A percentile compares a stretch with the other conserved stretches of the same genome.
Conservation (phyloP, 768 basidiomycete species). For the Favolaschia claudopus region DNA sequence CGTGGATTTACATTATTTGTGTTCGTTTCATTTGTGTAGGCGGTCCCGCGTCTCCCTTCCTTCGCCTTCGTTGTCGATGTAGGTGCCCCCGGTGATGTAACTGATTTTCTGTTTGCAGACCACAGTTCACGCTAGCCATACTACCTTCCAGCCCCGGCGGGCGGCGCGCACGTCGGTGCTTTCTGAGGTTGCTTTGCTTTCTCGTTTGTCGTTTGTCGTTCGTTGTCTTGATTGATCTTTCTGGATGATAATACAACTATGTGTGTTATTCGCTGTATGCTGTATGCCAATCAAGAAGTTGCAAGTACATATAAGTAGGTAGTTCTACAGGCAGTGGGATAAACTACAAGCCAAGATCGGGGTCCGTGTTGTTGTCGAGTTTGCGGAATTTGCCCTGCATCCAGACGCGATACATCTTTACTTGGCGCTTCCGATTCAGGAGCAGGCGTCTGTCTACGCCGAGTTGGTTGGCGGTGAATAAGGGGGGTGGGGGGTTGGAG, state of each 20-base stretch:
- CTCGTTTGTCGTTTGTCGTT: too few relatives aligned
- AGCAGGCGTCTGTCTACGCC: conserved; percentile 90
- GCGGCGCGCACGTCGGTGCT: too few relatives aligned
- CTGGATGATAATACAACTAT: background rate
- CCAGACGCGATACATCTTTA: conserved; percentile 98
- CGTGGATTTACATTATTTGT: background rate
- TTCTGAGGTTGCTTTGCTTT: background rate
- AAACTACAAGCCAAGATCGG: too few relatives aligned
- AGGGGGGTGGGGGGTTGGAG: conserved; percentile 55
- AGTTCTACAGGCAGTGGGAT: too few relatives aligned
- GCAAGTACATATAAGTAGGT: too few relatives aligned
- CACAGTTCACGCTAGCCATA: background rate
- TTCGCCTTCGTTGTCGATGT: too few relatives aligned
- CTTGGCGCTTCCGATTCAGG: conserved; percentile 91
- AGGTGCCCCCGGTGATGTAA: conserved; percentile 10
- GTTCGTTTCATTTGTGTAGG: conserved; percentile 21
- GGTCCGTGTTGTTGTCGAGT: conserved; percentile 22
- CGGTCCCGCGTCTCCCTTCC: too few relatives aligned
- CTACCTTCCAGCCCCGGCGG: too few relatives aligned
- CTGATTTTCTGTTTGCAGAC: conserved; percentile 9
- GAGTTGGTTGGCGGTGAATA: conserved; percentile 84
- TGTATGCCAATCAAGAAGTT: conserved; percentile 1
- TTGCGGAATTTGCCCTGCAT: conserved; percentile 88
- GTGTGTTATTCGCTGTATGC: background rate
- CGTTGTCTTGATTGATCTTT: background rate